Evolutionary conservation across 1,139 yeast species (phyloP), one percentile per base, ranked within the genome.

Genomic region (Saccharomycopsis crataegensis): DNA sequence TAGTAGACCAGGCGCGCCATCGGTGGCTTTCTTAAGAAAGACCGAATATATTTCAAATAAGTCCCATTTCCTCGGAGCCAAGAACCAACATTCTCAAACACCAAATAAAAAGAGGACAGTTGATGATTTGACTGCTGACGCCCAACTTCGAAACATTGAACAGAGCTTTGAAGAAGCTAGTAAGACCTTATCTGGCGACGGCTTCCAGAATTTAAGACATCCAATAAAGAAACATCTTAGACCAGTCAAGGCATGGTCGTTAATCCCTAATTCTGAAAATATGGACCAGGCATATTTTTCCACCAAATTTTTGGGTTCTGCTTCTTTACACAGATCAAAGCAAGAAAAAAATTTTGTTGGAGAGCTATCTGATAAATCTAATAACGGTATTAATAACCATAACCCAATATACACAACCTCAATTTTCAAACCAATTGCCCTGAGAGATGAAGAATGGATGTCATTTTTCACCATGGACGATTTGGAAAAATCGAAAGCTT

Each of bases 211-310:
- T 16, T 70, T 90, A 58, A 77, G 71, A 61, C 98, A 93, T 69
- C 98, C 99, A 43, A 76, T 78, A 43, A 88, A 83, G 71, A 86
- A 79, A 65, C 74, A 79, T 54, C 70, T 89, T 55, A 83, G 77
- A 56, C 96, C 96, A 0, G 90, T 84, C 33, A 78, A 76, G 58
- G 76, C 91, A 1, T 87, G 90, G 88, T 84, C 86, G 41, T 72
- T 93, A 40, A 72, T 91, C 58, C 99, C 99, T 3, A 98, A 93
- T 67, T 82, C 95, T 16, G 83, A 94, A 22, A 80, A 86, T 77
- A 76, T 89, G 78, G 98, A 93, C 68, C 80, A 87, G 61, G 79
- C 77, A 56, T 88, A 79, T 65, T 73, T 83, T 62, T 76, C 85
- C 33, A 77, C 93, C 53, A 87, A 86, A 64, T 81, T 91, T 67